phyloP scores from a whole-genome alignment of 2,329 filamentous ascomycete genomes.

The Ophioceras dolichostomum region DNA sequence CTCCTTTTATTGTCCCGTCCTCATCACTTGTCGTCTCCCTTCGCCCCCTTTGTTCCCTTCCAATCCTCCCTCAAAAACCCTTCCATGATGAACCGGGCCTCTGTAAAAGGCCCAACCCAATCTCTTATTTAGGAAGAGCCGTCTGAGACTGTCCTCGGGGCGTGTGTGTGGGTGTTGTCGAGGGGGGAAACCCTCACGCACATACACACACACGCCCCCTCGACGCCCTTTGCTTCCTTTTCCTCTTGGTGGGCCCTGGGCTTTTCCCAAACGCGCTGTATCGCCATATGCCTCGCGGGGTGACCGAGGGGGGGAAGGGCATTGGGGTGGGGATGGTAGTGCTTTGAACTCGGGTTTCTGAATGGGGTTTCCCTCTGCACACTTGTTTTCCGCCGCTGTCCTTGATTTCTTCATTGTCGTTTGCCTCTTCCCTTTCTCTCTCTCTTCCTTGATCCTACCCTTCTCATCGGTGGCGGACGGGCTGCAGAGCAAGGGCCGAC shows the following conservation, averaged over 20 bases:
- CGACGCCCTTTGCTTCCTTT: background rate
- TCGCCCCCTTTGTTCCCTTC: background rate
- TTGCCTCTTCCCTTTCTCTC: slow-evolving; percentile 10
- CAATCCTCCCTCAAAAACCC: background rate
- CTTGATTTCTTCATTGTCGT: slow-evolving; percentile 9
- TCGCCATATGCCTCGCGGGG: slow-evolving; percentile 22
- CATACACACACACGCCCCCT: too few relatives aligned
- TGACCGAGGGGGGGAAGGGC: slow-evolving; percentile 8
- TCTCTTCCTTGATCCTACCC: slow-evolving; percentile 8
- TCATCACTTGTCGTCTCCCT: background rate
- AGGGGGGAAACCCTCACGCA: too few relatives aligned
- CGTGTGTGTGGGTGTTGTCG: too few relatives aligned
- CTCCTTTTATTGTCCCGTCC: background rate
- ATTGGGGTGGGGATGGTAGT: slow-evolving; percentile 20
- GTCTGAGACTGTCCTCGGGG: slow-evolving; percentile 22
- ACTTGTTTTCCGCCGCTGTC: background rate
- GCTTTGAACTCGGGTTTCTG: slow-evolving; percentile 27
- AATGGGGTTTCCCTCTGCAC: slow-evolving; percentile 9
- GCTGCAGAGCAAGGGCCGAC: too few relatives aligned
- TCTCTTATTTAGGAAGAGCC: slow-evolving; percentile 26
- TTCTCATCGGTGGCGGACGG: too few relatives aligned
- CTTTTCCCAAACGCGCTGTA: slow-evolving; percentile 14
- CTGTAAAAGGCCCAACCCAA: slow-evolving; percentile 14
- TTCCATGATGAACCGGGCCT: slow-evolving; percentile 22
- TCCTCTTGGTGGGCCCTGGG: slow-evolving; percentile 5